Conservation (phyloP, 106 monocot genomes). For the Platanthera guangdongensis region DNA sequence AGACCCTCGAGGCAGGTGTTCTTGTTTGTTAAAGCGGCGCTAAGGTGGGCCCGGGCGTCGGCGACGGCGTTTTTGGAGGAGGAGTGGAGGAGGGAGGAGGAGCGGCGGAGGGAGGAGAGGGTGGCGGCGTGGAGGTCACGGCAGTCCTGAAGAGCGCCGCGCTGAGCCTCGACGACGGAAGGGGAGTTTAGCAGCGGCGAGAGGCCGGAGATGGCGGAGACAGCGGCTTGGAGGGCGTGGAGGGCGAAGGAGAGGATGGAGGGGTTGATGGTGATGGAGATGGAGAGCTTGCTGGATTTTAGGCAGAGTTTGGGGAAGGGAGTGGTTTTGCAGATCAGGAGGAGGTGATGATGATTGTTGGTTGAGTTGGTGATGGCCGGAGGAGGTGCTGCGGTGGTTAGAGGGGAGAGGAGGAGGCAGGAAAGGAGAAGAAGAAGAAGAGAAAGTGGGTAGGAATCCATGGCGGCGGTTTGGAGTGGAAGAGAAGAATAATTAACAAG, state of each 20-base stretch:
- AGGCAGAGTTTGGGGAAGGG: slow-evolving; percentile 59
- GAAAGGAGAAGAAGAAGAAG: neutral
- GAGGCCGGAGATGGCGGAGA: slow-evolving; percentile 29
- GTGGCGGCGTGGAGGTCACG: slow-evolving; percentile 54
- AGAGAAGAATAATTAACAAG: neutral
- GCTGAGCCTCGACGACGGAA: slow-evolving; percentile 30
- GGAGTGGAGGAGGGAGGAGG: slow-evolving; percentile 27
- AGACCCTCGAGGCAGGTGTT: slow-evolving; percentile 80
- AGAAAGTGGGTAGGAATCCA: slow-evolving; percentile 15
- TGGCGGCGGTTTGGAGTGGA: neutral
- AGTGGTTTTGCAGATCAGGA: slow-evolving; percentile 41
- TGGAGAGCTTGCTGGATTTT: slow-evolving; percentile 43
- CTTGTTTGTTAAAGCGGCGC: slow-evolving; percentile 70
- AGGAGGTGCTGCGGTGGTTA: slow-evolving; percentile 1
- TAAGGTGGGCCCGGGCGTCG: slow-evolving; percentile 43
- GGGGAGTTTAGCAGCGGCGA: slow-evolving; percentile 11
- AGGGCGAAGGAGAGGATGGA: slow-evolving; percentile 32
- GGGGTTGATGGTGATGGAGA: slow-evolving; percentile 32
- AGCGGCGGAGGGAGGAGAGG: slow-evolving; percentile 39
- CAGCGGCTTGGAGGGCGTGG: slow-evolving; percentile 32
- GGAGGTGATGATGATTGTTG: no score
- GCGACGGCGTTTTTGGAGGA: slow-evolving; percentile 9
- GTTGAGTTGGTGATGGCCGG: neutral
- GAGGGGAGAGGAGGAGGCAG: slow-evolving; percentile 3
- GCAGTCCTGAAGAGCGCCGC: slow-evolving; percentile 66